Evolutionary conservation across 2,329 filamentous ascomycete genomes (phyloP).

Genomic region (Purpureocillium lavendulum): DNA sequence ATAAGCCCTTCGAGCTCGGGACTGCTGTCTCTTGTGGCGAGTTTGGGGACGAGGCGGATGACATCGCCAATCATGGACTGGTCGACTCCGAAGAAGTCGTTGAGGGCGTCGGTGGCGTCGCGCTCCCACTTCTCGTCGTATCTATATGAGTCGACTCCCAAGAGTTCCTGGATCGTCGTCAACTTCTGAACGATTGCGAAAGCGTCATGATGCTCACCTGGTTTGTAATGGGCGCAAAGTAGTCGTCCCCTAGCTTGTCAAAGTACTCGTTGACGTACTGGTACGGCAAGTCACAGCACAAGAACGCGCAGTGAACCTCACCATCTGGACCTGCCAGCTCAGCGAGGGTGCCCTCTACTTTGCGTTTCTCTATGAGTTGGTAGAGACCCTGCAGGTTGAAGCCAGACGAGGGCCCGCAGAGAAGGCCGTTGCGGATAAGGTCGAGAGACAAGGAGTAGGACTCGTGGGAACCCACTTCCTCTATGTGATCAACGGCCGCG

Average conservation of each 20-base stretch:
- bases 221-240: constrained; percentile 41
- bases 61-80: constrained; percentile 5
- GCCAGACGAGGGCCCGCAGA: constrained; percentile 54
- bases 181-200: background rate
- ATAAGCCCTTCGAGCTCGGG: constrained; percentile 6
- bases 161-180: constrained; percentile 26
- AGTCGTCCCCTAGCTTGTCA: constrained; percentile 37
- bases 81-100: constrained; percentile 18
- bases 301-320: constrained; percentile 44
- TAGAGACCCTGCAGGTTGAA: constrained; percentile 46
- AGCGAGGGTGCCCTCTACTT: constrained; percentile 31
- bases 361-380: constrained; percentile 40
- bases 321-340: constrained; percentile 35
- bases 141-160: constrained; percentile 38
- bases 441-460: constrained; percentile 44
- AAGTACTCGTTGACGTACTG: constrained; percentile 56
- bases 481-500: constrained; percentile 43
- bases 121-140: constrained; percentile 47
- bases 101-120: constrained; percentile 26
- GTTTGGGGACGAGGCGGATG: constrained; percentile 4
- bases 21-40: background rate
- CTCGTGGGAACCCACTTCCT: constrained; percentile 46
- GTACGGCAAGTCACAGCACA: constrained; percentile 56
- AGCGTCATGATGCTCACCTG: constrained; percentile 18
- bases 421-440: constrained; percentile 46